phyloP scores from a whole-genome alignment of 2,329 filamentous ascomycete genomes.

The Paramyrothecium roridum region DNA sequence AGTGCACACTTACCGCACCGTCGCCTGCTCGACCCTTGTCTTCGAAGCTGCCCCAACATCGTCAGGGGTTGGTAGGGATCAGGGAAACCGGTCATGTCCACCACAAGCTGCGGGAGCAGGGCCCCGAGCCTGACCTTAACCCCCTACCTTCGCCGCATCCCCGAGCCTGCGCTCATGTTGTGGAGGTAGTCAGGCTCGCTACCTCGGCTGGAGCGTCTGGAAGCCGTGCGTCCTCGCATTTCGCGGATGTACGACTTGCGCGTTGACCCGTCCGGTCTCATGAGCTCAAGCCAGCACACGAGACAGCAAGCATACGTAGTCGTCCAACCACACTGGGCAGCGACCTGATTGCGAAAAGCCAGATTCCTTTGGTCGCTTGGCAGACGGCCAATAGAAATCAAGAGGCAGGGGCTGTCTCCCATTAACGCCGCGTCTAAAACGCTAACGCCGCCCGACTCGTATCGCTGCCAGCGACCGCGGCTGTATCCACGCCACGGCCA shows the following conservation, averaged over 20 bases:
- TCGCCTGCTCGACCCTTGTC: background rate
- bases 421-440: slow-evolving; percentile 30
- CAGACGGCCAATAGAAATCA: background rate
- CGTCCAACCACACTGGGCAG: background rate
- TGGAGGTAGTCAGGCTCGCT: background rate
- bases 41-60: background rate
- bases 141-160: too few species aligned
- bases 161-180: background rate
- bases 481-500: slow-evolving; percentile 10
- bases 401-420: slow-evolving; percentile 2
- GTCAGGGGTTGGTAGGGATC: background rate
- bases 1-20: background rate
- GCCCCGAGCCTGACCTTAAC: background rate
- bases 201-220: background rate
- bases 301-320: background rate
- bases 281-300: background rate
- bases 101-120: background rate
- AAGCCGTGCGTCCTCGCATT: background rate
- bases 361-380: background rate
- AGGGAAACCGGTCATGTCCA: too few species aligned
- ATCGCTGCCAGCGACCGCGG: slow-evolving; percentile 23
- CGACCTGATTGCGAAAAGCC: background rate
- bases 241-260: background rate
- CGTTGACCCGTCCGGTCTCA: background rate
- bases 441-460: slow-evolving; percentile 23